Evolutionary conservation across 1,284 basidiomycete genomes (phyloP), one percentile per base, ranked within the genome.

Genomic region (Lentinus polychrous): DNA sequence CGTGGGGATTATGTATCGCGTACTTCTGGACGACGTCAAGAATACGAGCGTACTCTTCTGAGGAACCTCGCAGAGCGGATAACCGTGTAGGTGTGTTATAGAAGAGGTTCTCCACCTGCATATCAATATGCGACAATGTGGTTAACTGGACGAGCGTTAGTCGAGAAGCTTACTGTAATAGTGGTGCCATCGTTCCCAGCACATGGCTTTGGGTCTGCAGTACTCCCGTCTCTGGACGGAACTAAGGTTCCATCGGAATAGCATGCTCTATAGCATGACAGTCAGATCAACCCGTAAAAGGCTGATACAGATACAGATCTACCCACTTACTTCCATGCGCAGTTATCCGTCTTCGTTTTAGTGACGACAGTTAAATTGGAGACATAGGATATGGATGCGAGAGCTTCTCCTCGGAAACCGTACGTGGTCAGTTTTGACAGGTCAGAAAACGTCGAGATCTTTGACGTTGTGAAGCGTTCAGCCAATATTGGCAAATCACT

Each of bases 321-420:
- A 17, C n/a, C 6, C 2, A 68, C 81, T 62, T 63, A 95, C 93
- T 86, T 95, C 89, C 90, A 97, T 4, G 91, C 94, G 63, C 87
- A 91, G 2, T 74, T 68, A 45, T 93, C 91, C 0, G 71, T 58
- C 57, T 79, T 84, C 0, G 89, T 93, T 70, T 98, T 99, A 3
- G 93, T 96, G 11, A 91, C 70, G 8, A 99, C 89, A 15, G 83
- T 81, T 53, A 99, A 74, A 61, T 90, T 88, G 1, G 94, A 86
- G 45, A 97, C 92, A 67, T 96, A 94, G 24, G 93, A 95, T 52
- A 99, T 94, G 34, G 93, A 96, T 0, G 96, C 96, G 18, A 99
- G 73, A 0, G 96, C 96, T 67, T 99, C 96, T 27, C 96, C 96
- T 48, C 96, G 81, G 65, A 99, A 99, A 1, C 96, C 96, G 66